Percentiles rank a stretch among this genome's conserved stretches.
Conservation (phyloP, 495 filamentous ascomycete genomes). For the Tuber microsphaerosporum region DNA sequence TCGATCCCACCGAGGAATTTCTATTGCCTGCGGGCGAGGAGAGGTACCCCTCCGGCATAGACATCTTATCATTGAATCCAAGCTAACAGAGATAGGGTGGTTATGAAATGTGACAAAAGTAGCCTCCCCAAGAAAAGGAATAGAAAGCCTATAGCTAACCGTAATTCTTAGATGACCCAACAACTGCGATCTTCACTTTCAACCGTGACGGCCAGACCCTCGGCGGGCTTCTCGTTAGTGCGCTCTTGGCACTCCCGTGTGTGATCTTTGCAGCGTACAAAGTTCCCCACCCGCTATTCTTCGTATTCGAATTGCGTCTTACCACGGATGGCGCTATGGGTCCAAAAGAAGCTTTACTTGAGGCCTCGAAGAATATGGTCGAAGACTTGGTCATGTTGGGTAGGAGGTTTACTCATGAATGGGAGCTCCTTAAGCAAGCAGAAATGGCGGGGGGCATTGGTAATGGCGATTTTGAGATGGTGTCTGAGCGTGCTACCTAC, state of each 20-base stretch:
- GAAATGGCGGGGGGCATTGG: conserved; percentile 43
- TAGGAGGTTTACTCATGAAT: conserved; percentile 86
- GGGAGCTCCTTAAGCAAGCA: conserved; percentile 80
- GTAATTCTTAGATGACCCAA: conserved; percentile 43
- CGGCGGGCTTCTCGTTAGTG: conserved; percentile 72
- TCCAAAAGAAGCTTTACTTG: conserved; percentile 71
- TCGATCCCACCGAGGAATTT: conserved; percentile 2
- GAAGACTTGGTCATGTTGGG: conserved; percentile 63
- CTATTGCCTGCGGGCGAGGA: background rate
- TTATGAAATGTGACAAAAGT: conserved; percentile 24
- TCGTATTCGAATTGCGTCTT: conserved; percentile 74
- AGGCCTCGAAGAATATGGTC: conserved; percentile 67
- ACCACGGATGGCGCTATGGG: conserved; percentile 77
- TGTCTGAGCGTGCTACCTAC: background rate
- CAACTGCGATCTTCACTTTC: conserved; percentile 81
- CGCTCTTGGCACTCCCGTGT: conserved; percentile 66
- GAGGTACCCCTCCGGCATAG: background rate
- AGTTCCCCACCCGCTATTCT: conserved; percentile 76
- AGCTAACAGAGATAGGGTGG: conserved; percentile 16
- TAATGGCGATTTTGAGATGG: background rate
- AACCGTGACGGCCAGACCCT: conserved; percentile 95
- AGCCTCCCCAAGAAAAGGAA: background rate
- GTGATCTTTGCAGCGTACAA: conserved; percentile 85
- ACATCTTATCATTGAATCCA: background rate
- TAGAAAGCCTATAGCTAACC: background rate